Conservation (phyloP, 176 grass and related monocot species). For the barley (Hordeum vulgare) region DNA sequence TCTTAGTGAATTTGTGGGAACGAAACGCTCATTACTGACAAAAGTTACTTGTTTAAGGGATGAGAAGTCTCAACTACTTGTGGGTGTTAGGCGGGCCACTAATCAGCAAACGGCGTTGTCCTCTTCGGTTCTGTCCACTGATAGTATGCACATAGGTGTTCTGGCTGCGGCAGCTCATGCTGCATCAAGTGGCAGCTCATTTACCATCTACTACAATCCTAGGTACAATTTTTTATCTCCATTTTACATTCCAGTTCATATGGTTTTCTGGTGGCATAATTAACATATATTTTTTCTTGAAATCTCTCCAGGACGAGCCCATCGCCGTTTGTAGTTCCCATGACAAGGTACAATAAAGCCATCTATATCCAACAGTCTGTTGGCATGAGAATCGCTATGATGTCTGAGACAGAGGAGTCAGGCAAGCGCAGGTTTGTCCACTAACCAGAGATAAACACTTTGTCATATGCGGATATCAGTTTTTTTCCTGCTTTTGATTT, state of each 20-base stretch:
- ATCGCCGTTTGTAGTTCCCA: conserved; percentile 79
- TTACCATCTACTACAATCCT: conserved; percentile 96
- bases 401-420: conserved; percentile 98
- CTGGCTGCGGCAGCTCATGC: conserved; percentile 96
- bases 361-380: conserved; percentile 74
- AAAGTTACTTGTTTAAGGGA: conserved; percentile 42
- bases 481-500: conserved; percentile 2
- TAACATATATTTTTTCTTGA: neutral
- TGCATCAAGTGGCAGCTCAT: conserved; percentile 70
- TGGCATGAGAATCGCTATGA: conserved; percentile 95
- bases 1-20: neutral
- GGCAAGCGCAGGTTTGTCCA: conserved; percentile 72
- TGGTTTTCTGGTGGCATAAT: neutral
- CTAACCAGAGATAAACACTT: neutral
- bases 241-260: neutral
- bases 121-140: conserved; percentile 89
- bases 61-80: conserved; percentile 91
- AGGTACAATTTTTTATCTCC: conserved; percentile 31
- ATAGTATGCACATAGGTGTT: conserved; percentile 98
- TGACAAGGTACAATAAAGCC: conserved; percentile 73
- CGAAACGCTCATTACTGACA: neutral
- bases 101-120: conserved; percentile 53
- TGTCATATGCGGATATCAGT: neutral
- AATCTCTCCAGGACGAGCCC: conserved; percentile 70
- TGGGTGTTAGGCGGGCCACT: conserved; percentile 73